Evolutionary conservation across 371 early-diverging fungal species (phyloP), one percentile per base, ranked within the genome.

Genomic region (Funneliformis caledonium): DNA sequence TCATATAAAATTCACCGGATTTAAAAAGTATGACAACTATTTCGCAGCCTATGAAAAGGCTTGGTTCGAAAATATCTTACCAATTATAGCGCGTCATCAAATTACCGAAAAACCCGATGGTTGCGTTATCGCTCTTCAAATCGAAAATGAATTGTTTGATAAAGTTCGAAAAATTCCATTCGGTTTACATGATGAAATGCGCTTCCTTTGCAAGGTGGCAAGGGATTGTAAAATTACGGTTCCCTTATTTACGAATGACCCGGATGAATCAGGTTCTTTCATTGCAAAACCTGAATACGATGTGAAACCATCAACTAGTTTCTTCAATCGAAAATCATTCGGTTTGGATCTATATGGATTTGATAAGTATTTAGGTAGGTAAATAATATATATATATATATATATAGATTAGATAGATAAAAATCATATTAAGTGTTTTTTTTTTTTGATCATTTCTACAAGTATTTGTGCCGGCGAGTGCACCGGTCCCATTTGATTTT

Each of bases 221-320:
- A 89, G 97, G 61, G 93, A 94, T 83, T 87, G 88, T 59, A 91
- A 92, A 11, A 92, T 95, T 14, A 93, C 93, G 1, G 93, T 94
- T 0, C 97, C 97, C 6, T 83, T 96, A 11, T 93, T 94, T 70
- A 93, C 94, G 37, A 96, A 95, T 81, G 95, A 96, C 82, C 93
- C 90, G 0, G 92, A 90, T 80, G 95, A 95, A 83, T 88, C 89
- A 78, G 90, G 91, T 22, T 87, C 90, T 7, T 92, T 90, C 84
- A 84, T 91, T 10, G 87, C 90, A 50, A 83, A 87, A 48, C 86
- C 90, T 6, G 89, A 88, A 67, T 74, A 84, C 11, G 85, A 88
- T 37, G 52, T 74, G 3, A 75, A 75, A n/a, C 8, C 48, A 47
- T 42, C 64, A 48, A 26, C 16, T n/a, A 82, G 82, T 26, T 26